Evolutionary conservation across 2,329 filamentous ascomycete genomes (phyloP).

Genomic region (Neofusicoccum umdonicola): DNA sequence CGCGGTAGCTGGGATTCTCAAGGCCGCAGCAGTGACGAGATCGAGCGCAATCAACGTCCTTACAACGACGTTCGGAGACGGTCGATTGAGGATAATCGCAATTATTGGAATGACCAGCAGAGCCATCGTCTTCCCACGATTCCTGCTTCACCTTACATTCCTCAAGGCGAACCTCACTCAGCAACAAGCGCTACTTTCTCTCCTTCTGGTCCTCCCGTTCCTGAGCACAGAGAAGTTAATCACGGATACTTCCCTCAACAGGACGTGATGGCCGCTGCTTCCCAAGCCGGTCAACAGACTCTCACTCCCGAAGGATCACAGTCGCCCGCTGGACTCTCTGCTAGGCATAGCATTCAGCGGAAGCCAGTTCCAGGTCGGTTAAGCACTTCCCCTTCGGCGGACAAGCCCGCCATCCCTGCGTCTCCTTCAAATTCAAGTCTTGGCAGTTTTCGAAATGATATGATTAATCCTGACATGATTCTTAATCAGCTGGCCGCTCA

Average conservation of each 20-base stretch:
- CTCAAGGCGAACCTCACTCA: slow-evolving; percentile 34
- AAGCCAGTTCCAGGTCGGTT: slow-evolving; percentile 44
- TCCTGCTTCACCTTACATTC: slow-evolving; percentile 44
- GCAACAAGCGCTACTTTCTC: slow-evolving; percentile 25
- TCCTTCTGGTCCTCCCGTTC: slow-evolving; percentile 34
- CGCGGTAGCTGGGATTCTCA: slow-evolving; percentile 26
- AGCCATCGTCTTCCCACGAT: slow-evolving; percentile 45
- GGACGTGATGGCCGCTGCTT: slow-evolving; percentile 15
- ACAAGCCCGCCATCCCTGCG: slow-evolving; percentile 27
- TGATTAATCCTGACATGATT: slow-evolving; percentile 44
- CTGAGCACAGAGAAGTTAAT: slow-evolving; percentile 32
- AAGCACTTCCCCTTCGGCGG: slow-evolving; percentile 34
- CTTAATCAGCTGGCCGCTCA: slow-evolving; percentile 39
- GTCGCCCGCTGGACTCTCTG: slow-evolving; percentile 1
- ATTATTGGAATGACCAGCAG: slow-evolving; percentile 23
- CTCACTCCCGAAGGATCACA: slow-evolving; percentile 27
- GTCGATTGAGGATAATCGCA: slow-evolving; percentile 9
- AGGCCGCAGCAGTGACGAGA: slow-evolving; percentile 33
- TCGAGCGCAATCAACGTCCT: slow-evolving; percentile 20
- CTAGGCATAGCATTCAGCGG: slow-evolving; percentile 27
- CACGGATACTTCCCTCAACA: slow-evolving; percentile 22
- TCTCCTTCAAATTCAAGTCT: slow-evolving; percentile 43
- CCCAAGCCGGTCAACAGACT: slow-evolving; percentile 21
- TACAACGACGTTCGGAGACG: neutral
- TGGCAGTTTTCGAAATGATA: slow-evolving; percentile 42